Base-by-base conservation (phyloP, 2,329 filamentous ascomycete genomes). In the Ophioceras dolichostomum region DNA sequence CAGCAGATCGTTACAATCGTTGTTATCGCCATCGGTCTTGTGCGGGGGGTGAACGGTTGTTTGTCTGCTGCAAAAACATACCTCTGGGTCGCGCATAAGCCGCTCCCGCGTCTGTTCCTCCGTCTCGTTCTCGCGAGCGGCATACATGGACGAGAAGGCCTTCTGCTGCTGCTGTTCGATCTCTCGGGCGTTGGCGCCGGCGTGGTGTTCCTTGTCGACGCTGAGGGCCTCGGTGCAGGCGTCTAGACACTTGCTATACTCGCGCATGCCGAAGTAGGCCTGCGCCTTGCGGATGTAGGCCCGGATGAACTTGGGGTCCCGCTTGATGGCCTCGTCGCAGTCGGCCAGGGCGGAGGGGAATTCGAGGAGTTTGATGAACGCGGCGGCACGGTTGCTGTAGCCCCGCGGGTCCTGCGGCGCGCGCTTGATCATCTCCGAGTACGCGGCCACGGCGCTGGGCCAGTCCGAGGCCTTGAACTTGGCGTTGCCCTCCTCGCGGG, bases 391-490 rank as follows among this genome's bases (percentile, higher is more conserved):
- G 73, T 98, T 98, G 57, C 84, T 93, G 72, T 91, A 98, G 31
- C 91, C 89, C 49, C 93, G 80, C 29, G 91, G 81, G 55, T 98
- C 91, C 1, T 93, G 73, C 5, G 93, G 91, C 1, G 86, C 82
- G 41, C 91, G 87, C 73, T 95, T 95, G 61, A 83, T 83, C 88
- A 96, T 95, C 67, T 98, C 91, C 1, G 70, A 76, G 67, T 98
- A 98, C 1, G 89, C 86, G 32, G 86, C 87, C 20, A 98, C 88
- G 9, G 91, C 91, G 37, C 76, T 91, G 10, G 91, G 89, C 83
- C 88, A 96, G 62, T 98, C 88, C 22, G 75, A 80, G 51, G 87
- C 86, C 70, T 96, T 96, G 74, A 98, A 98, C 63, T 93, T 94
- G 60, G 84, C 76, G 64, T 95, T 95, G 32, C 91, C 91, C 41